Percentiles rank a stretch among this genome's conserved stretches.
Evolutionary conservation across 768 basidiomycete genomes (phyloP).

Genomic region (Leucosporidium yakuticum): DNA sequence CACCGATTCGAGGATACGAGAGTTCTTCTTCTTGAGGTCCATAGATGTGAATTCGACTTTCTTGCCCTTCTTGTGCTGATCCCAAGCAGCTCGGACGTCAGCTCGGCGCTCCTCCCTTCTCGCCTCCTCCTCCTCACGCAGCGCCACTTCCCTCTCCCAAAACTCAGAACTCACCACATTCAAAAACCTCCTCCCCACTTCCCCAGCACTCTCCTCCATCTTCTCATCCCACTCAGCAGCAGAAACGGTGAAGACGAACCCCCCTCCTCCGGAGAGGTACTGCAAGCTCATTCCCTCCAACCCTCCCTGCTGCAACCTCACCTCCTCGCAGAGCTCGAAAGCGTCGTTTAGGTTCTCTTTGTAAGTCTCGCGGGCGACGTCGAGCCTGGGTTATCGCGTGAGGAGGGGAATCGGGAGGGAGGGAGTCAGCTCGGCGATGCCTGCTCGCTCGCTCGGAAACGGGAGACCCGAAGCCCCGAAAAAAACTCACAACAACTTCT

Average conservation of each 20-base stretch:
- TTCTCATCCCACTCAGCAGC: conserved; percentile 30
- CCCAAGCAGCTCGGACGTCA: fast-evolving
- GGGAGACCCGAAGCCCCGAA: no score
- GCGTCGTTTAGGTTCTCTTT: conserved; percentile 58
- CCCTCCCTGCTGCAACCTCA: background rate
- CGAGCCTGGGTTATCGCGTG: conserved; percentile 48
- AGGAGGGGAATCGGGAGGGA: no score
- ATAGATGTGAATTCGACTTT: conserved; percentile 34
- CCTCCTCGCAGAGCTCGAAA: conserved; percentile 12
- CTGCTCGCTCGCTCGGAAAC: no score
- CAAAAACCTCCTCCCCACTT: conserved; percentile 29
- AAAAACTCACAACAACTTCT: conserved; percentile 10
- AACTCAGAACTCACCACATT: conserved; percentile 28
- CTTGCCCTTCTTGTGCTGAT: conserved; percentile 34
- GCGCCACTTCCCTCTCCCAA: background rate
- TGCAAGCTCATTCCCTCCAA: conserved; percentile 5
- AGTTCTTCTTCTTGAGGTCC: conserved; percentile 42
- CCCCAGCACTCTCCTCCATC: no score
- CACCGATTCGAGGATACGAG: conserved; percentile 82
- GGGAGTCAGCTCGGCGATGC: no score
- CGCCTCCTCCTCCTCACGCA: no score
- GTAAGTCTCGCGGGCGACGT: conserved; percentile 90
- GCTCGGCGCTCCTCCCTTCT: no score
- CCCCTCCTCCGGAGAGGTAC: conserved; percentile 16
- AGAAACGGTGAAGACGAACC: conserved; percentile 31